Evolutionary conservation across 805 yeast genomes (phyloP).

Genomic region (Aciculoconidium aculeatum): DNA sequence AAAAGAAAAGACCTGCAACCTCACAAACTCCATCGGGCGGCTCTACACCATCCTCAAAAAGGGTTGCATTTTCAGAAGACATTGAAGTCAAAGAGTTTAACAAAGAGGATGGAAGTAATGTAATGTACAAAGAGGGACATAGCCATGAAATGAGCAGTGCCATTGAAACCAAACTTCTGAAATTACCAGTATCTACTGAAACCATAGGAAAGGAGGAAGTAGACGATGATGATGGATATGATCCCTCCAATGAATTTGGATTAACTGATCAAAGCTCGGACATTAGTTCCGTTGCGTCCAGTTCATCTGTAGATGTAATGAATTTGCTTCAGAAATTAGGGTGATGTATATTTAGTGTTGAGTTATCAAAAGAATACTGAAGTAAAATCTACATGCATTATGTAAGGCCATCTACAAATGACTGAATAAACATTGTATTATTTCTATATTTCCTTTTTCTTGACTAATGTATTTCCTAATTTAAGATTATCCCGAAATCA

Average conservation of each 20-base stretch:
- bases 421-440: too few relatives aligned
- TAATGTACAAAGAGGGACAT: constrained; percentile 11
- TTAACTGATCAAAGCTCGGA: not conserved
- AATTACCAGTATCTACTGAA: too few relatives aligned
- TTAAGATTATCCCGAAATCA: constrained; percentile 7
- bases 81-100: constrained; percentile 37
- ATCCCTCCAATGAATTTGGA: constrained; percentile 14
- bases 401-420: too few relatives aligned
- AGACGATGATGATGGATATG: constrained; percentile 14
- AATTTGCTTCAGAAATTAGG: constrained; percentile 30
- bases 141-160: too few relatives aligned
- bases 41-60: constrained; percentile 23
- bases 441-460: too few relatives aligned
- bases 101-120: constrained; percentile 21
- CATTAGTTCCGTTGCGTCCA: not conserved
- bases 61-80: constrained; percentile 39
- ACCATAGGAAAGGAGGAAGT: constrained; percentile 11
- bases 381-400: too few relatives aligned
- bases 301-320: constrained; percentile 19
- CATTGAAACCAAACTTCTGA: too few relatives aligned
- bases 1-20: constrained; percentile 12
- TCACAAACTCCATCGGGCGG: constrained; percentile 19
- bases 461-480: too few relatives aligned
- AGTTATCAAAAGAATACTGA: too few relatives aligned
- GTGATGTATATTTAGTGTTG: too few relatives aligned